Conservation (phyloP, 106 monocot genomes). For the Allium sativum region DNA sequence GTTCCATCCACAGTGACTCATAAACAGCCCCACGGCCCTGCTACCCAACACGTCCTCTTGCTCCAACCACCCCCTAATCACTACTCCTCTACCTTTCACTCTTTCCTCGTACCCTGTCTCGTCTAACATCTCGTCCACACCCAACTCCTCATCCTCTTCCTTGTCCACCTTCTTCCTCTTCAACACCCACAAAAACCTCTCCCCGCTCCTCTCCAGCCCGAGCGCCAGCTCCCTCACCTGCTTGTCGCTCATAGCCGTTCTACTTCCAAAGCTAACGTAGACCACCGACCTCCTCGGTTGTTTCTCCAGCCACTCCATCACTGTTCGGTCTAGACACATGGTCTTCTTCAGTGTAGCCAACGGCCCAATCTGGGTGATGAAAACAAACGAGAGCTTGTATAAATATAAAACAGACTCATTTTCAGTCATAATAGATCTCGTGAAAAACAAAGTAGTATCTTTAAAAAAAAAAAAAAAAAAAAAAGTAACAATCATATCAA, state of each 20-base stretch:
- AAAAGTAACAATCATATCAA: too few species aligned
- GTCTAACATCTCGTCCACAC: constrained; percentile 21
- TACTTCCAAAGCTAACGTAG: constrained; percentile 63
- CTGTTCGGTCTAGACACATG: background rate
- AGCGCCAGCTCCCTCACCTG: constrained; percentile 33
- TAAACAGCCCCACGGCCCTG: constrained; percentile 40
- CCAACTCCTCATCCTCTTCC: constrained; percentile 18
- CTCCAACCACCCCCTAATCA: constrained; percentile 48
- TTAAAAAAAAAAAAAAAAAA: too few species aligned
- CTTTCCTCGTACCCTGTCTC: constrained; percentile 26
- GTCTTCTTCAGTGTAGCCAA: background rate
- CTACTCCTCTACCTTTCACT: constrained; percentile 37
- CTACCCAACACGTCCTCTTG: constrained; percentile 40
- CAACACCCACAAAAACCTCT: constrained; percentile 56
- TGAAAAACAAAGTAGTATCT: too few species aligned
- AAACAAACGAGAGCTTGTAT: too few species aligned
- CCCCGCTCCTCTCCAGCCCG: constrained; percentile 49
- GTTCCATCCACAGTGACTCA: constrained; percentile 78
- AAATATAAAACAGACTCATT: too few species aligned
- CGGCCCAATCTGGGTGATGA: too few species aligned
- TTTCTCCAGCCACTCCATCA: constrained; percentile 32
- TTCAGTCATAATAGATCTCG: too few species aligned
- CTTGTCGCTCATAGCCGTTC: constrained; percentile 27
- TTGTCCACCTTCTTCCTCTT: constrained; percentile 40
- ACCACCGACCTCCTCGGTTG: constrained; percentile 49